phyloP scores from a whole-genome alignment of 1,139 yeast species.

The Yamadazyma spencermartinsiae region DNA sequence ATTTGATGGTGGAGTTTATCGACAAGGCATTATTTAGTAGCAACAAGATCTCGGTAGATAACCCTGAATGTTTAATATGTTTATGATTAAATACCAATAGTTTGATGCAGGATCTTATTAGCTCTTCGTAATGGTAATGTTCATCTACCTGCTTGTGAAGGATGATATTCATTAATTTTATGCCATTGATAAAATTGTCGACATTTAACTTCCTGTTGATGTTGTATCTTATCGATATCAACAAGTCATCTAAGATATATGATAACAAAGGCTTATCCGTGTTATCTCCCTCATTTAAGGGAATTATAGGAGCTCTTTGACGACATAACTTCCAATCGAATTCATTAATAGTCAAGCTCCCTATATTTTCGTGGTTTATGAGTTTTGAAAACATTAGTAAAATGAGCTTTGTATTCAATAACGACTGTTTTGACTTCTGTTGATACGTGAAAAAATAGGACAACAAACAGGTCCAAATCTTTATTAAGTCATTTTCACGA shows the following conservation, averaged over 20 bases:
- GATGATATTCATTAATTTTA: slow-evolving; percentile 11
- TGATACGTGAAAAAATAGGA: slow-evolving; percentile 42
- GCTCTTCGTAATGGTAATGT: slow-evolving; percentile 31
- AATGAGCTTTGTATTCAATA: slow-evolving; percentile 25
- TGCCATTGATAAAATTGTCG: slow-evolving; percentile 23
- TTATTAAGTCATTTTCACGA: slow-evolving; percentile 16
- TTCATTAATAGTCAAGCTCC: slow-evolving; percentile 32
- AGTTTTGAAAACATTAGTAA: slow-evolving; percentile 22
- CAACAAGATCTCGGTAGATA: slow-evolving; percentile 29
- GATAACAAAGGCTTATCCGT: slow-evolving; percentile 33
- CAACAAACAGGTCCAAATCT: slow-evolving; percentile 33
- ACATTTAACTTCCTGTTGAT: slow-evolving; percentile 36
- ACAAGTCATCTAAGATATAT: slow-evolving; percentile 40
- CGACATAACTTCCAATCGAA: slow-evolving; percentile 45
- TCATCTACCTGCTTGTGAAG: slow-evolving; percentile 11
- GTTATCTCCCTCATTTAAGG: slow-evolving; percentile 23
- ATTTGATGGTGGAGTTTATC: slow-evolving; percentile 18
- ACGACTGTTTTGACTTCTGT: slow-evolving; percentile 25
- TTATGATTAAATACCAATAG: slow-evolving; percentile 29
- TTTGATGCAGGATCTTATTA: slow-evolving; percentile 27
- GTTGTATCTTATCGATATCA: slow-evolving; percentile 40
- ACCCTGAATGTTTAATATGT: slow-evolving; percentile 12
- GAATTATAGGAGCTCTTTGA: slow-evolving; percentile 38
- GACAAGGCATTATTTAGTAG: slow-evolving; percentile 20
- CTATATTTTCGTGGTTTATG: slow-evolving; percentile 16